Base-by-base conservation (phyloP, 352 stramenopile genomes). In the Bremia lactucae region DNA sequence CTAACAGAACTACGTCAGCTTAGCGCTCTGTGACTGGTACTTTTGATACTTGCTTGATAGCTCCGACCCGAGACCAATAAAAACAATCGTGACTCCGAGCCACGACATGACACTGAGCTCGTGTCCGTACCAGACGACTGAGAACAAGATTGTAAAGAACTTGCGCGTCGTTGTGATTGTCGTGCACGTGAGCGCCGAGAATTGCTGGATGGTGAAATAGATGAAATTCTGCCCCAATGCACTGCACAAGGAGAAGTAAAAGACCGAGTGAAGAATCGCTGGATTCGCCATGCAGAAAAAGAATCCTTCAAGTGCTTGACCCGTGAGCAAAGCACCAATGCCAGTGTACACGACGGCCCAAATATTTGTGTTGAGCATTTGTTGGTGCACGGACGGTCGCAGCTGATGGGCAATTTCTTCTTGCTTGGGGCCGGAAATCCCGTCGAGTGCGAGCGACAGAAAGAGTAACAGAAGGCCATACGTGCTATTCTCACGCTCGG, bases 131-230 rank as follows among this genome's bases (percentile, higher is more conserved):
- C 95, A 88, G 14, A 98, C 59, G 11, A 98, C 95, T 15, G 89
- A 98, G 55, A 98, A 88, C 18, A 99, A 67, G 31, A 99, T 97
- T 7, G 91, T 98, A 59, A 99, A 98, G 65, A 99, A 99, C 73
- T 99, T 99, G 63, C 96, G 81, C 45, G 96, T 99, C 1, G 96
- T 99, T 22, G 96, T 99, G 52, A 99, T 97, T 24, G 96, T 99
- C 24, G 95, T 98, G 62, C 93, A 96, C 42, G 97, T 95, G 26
- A 99, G 82, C 29, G 96, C 92, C 63, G 96, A 96, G 69, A 98
- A 98, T 59, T 96, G 79, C 47, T 95, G 83, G 56, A 99, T 96
- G 23, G 94, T 98, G 55, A 96, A 98, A 83, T 98, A 98, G 77
- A 99, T 98, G 68, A 99, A 99, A 66, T 96, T 97, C 70, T 99